A percentile compares a stretch with the other conserved stretches of the same genome.
phyloP scores from a whole-genome alignment of 345 rosid genomes.

The Nasturtium officinale region DNA sequence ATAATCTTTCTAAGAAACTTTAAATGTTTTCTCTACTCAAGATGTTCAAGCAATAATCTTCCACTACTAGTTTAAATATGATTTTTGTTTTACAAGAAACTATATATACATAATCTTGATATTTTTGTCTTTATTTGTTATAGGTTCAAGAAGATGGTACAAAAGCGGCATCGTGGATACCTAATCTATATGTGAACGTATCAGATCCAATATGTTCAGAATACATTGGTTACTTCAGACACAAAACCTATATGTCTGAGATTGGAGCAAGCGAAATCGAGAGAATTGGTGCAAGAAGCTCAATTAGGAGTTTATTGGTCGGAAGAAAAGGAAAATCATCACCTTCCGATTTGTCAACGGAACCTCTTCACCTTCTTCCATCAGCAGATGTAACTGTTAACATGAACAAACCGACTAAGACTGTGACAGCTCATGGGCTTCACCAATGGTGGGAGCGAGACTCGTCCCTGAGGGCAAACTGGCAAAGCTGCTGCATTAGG shows the following conservation, averaged over 20 bases:
- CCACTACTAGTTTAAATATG: too few species aligned
- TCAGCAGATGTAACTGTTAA: conserved; percentile 55
- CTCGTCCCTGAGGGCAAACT: background rate
- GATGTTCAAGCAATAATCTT: too few species aligned
- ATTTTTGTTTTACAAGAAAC: too few species aligned
- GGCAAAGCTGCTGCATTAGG: conserved; percentile 1
- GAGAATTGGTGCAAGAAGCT: conserved; percentile 41
- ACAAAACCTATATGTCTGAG: conserved; percentile 55
- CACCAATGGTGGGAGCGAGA: conserved; percentile 60
- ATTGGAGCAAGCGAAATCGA: conserved; percentile 51
- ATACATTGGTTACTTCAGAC: conserved; percentile 57
- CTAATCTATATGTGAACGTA: conserved; percentile 55
- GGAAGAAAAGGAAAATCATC: background rate
- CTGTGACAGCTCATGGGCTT: conserved; percentile 50
- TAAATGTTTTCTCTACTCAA: too few species aligned
- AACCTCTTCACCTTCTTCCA: conserved; percentile 57
- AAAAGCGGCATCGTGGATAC: conserved; percentile 51
- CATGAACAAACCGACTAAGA: conserved; percentile 16
- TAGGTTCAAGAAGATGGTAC: conserved; percentile 20
- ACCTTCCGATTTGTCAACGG: background rate
- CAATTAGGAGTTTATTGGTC: conserved; percentile 49
- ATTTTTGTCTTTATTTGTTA: background rate
- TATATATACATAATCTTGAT: too few species aligned
- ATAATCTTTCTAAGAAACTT: background rate
- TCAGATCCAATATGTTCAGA: conserved; percentile 58